Percentiles rank a stretch among this genome's conserved stretches.
Conservation (phyloP, 371 early-diverging fungal species). For the Mortierella sp. region DNA sequence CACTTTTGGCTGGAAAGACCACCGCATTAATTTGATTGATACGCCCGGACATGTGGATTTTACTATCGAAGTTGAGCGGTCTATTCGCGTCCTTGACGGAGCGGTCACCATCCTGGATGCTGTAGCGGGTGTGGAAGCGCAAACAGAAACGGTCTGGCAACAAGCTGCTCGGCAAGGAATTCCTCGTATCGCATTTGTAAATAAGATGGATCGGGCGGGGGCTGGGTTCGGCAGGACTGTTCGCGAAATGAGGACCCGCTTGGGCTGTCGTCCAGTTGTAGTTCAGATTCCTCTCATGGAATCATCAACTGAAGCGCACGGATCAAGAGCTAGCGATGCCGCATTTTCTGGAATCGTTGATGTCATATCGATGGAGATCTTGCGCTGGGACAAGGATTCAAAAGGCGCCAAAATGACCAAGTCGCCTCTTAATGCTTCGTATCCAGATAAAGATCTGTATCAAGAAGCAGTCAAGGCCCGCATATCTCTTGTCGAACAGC, state of each 20-base stretch:
- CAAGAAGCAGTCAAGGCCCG: slow-evolving; percentile 69
- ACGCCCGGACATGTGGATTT: slow-evolving; percentile 98
- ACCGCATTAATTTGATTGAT: slow-evolving; percentile 93
- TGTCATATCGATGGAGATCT: slow-evolving; percentile 78
- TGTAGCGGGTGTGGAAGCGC: slow-evolving; percentile 97
- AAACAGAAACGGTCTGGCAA: slow-evolving; percentile 94
- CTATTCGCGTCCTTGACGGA: slow-evolving; percentile 94
- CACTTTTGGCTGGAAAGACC: slow-evolving; percentile 90
- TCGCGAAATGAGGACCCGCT: slow-evolving; percentile 71
- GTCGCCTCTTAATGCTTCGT: slow-evolving; percentile 41
- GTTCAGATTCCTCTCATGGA: slow-evolving; percentile 81
- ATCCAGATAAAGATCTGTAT: slow-evolving; percentile 49
- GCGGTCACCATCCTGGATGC: slow-evolving; percentile 94
- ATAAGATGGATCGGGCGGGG: slow-evolving; percentile 94
- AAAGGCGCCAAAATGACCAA: slow-evolving; percentile 67
- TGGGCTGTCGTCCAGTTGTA: slow-evolving; percentile 79
- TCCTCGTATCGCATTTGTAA: slow-evolving; percentile 91
- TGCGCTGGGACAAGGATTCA: slow-evolving; percentile 71
- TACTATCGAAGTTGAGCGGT: slow-evolving; percentile 95
- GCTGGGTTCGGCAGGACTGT: slow-evolving; percentile 78
- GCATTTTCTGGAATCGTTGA: slow-evolving; percentile 79
- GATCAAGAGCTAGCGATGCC: slow-evolving; percentile 25
- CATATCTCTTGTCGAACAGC: slow-evolving; percentile 80
- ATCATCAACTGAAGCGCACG: slow-evolving; percentile 36
- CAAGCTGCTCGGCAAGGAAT: slow-evolving; percentile 90